Evolutionary conservation across 2,329 filamentous ascomycete genomes (phyloP).

Genomic region (Nectriaceae sp.): DNA sequence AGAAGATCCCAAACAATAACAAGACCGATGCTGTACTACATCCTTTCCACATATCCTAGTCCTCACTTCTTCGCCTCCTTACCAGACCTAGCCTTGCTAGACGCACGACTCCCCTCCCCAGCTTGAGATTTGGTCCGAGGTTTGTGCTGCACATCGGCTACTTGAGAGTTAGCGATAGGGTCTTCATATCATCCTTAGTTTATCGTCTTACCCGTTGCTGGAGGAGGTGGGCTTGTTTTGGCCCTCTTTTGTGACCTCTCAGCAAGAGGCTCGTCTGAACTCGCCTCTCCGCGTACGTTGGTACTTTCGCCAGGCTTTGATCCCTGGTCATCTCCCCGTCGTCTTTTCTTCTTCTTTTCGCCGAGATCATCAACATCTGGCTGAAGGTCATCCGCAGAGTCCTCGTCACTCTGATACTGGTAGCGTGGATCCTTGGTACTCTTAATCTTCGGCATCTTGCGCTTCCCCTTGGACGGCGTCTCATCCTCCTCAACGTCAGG

Average conservation of each 20-base stretch:
- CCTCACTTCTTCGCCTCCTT: too few species aligned
- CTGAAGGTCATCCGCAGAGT: slow-evolving; percentile 22
- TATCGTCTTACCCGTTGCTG: too few species aligned
- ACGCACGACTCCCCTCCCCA: too few species aligned
- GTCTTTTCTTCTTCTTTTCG: background rate
- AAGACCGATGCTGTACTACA: too few species aligned
- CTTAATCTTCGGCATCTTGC: slow-evolving; percentile 1
- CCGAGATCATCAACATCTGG: slow-evolving; percentile 20
- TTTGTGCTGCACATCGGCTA: too few species aligned
- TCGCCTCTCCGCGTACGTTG: background rate
- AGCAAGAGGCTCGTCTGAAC: background rate
- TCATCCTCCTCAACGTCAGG: slow-evolving; percentile 10
- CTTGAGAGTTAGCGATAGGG: too few species aligned
- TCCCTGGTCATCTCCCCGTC: background rate
- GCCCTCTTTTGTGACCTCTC: background rate
- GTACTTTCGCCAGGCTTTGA: background rate
- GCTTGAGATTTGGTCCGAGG: too few species aligned
- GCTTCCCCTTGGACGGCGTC: background rate
- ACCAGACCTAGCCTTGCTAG: too few species aligned
- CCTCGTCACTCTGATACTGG: slow-evolving; percentile 14
- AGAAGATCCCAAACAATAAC: too few species aligned
- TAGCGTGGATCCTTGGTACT: slow-evolving; percentile 19
- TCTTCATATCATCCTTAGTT: background rate
- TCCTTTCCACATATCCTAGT: too few species aligned
- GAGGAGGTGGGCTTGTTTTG: background rate